Evolutionary conservation across 1,139 yeast species (phyloP).

Genomic region (Diutina mesorugosa): DNA sequence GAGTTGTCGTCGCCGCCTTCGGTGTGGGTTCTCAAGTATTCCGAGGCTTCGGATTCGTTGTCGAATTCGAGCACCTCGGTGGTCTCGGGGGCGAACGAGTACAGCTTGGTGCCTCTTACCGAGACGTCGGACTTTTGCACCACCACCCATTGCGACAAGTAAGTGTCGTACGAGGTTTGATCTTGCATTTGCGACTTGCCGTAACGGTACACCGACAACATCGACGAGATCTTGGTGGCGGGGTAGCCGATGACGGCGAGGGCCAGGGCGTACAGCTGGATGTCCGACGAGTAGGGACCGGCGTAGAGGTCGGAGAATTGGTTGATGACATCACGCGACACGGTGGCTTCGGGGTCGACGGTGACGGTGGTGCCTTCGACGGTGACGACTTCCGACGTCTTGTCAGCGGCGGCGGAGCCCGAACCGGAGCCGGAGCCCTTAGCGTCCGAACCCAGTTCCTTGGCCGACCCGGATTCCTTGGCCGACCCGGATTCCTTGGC

Average conservation of each 20-base stretch:
- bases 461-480: background rate
- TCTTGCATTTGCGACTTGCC: background rate
- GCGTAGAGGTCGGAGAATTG: background rate
- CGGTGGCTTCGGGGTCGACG: background rate
- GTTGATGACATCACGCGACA: background rate
- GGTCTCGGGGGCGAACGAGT: background rate
- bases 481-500: background rate
- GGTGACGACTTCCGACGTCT: background rate
- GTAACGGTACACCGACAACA: constrained; percentile 2
- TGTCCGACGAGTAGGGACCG: constrained; percentile 2
- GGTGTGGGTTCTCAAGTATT: background rate
- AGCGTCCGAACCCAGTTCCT: background rate
- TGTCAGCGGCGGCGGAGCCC: background rate
- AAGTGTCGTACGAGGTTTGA: background rate
- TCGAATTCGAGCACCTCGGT: background rate
- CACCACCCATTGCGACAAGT: constrained; percentile 1
- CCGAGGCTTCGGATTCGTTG: background rate
- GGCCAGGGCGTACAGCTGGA: background rate
- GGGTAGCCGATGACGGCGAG: constrained; percentile 1
- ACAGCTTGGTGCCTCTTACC: constrained; percentile 1
- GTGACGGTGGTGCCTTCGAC: background rate
- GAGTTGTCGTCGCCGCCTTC: background rate
- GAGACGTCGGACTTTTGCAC: background rate
- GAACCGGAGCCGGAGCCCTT: background rate
- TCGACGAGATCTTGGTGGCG: background rate